Evolutionary conservation across 1,139 yeast genomes (phyloP).

Genomic region (Petasospora fabianii): DNA sequence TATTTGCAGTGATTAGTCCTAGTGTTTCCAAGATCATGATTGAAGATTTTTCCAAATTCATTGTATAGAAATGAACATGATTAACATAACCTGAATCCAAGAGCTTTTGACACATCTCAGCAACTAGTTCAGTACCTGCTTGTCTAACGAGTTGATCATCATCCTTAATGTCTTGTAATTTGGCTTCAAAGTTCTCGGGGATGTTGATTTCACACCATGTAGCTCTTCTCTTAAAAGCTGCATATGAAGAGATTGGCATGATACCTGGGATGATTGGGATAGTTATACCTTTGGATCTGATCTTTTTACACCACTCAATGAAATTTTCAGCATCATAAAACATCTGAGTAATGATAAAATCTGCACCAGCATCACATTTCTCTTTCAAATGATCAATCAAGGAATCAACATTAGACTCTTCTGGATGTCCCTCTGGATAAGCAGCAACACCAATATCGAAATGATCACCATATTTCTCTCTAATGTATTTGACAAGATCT

Average conservation of each 20-base stretch:
- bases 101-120: slow-evolving; percentile 77
- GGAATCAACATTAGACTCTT: slow-evolving; percentile 58
- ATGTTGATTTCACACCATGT: slow-evolving; percentile 85
- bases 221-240: slow-evolving; percentile 88
- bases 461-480: slow-evolving; percentile 53
- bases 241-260: slow-evolving; percentile 96
- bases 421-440: slow-evolving; percentile 79
- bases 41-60: slow-evolving; percentile 91
- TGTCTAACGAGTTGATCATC: slow-evolving; percentile 88
- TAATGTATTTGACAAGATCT: slow-evolving; percentile 55
- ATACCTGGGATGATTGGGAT: slow-evolving; percentile 96
- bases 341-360: slow-evolving; percentile 91
- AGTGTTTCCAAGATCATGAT: slow-evolving; percentile 81
- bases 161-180: slow-evolving; percentile 79
- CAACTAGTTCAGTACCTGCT: slow-evolving; percentile 76
- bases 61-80: slow-evolving; percentile 92
- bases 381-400: slow-evolving; percentile 70
- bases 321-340: slow-evolving; percentile 85
- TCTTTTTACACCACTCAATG: slow-evolving; percentile 70
- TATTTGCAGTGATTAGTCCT: slow-evolving; percentile 43
- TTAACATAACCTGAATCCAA: slow-evolving; percentile 69
- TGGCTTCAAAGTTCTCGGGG: slow-evolving; percentile 70
- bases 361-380: slow-evolving; percentile 90
- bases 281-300: slow-evolving; percentile 71
- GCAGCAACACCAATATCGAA: slow-evolving; percentile 76